phyloP scores from a whole-genome alignment of 768 basidiomycete genomes.

The Flagelloscypha sp. region DNA sequence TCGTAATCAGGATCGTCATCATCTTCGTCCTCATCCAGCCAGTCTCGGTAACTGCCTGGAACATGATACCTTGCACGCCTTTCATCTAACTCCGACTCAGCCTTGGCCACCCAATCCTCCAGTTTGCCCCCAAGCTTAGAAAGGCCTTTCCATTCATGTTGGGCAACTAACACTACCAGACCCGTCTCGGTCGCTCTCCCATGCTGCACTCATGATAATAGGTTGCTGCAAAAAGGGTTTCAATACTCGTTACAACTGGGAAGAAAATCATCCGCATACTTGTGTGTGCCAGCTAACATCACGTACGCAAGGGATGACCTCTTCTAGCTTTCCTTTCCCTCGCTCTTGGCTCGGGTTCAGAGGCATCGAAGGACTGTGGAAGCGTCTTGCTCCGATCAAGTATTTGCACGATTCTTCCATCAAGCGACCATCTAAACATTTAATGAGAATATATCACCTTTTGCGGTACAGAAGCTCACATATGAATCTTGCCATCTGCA shows the following conservation, averaged over 20 bases:
- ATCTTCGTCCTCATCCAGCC: no score
- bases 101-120: conserved; percentile 70
- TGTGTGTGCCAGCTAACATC: conserved; percentile 94
- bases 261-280: conserved; percentile 28
- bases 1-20: no score
- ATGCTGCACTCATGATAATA: conserved; percentile 84
- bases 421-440: conserved; percentile 79
- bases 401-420: conserved; percentile 77
- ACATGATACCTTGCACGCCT: conserved; percentile 5
- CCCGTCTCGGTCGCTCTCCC: conserved; percentile 61
- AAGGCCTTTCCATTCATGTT: conserved; percentile 95
- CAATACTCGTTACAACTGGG: neutral
- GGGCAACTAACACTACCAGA: conserved; percentile 77
- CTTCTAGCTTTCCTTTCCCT: conserved; percentile 19
- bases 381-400: conserved; percentile 71
- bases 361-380: conserved; percentile 68
- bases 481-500: conserved; percentile 78
- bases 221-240: conserved; percentile 52
- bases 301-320: conserved; percentile 69
- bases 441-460: conserved; percentile 4
- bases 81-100: conserved; percentile 24
- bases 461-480: conserved; percentile 25
- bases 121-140: conserved; percentile 57
- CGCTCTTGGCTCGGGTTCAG: conserved; percentile 42
- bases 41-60: no score